These are phyloP conservation scores for Saprolegnia diclina DNA, from an alignment of 352 stramenopile species.

Conservation along the genomic window DNA sequence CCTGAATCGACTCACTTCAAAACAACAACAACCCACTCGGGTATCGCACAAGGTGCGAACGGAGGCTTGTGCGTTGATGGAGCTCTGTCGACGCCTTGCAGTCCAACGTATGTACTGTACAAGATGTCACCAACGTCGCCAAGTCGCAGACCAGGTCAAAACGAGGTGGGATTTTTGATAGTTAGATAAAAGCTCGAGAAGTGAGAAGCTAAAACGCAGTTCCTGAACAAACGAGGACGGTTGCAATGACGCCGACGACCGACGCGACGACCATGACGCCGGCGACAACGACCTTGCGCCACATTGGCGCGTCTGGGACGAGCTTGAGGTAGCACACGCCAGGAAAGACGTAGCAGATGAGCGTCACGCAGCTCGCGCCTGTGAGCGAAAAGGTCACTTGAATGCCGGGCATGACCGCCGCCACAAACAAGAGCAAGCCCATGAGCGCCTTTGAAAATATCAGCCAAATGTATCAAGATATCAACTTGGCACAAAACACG, in stretches of 20 bases:
- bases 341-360: constrained; percentile 70
- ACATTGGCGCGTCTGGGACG: constrained; percentile 21
- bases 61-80: too few relatives aligned
- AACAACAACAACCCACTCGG: too few relatives aligned
- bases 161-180: too few relatives aligned
- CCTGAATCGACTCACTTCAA: too few relatives aligned
- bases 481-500: constrained; percentile 37
- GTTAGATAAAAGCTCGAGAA: neutral
- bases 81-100: too few relatives aligned
- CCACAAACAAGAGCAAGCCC: constrained; percentile 42
- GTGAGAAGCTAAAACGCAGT: neutral
- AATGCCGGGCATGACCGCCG: constrained; percentile 50
- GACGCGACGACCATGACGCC: constrained; percentile 37
- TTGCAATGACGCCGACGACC: constrained; percentile 57
- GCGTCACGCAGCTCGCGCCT: constrained; percentile 58
- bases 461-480: constrained; percentile 1
- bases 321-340: constrained; percentile 52
- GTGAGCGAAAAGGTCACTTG: constrained; percentile 76
- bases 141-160: too few relatives aligned
- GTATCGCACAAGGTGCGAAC: too few relatives aligned
- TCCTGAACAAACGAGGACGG: constrained; percentile 28
- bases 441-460: constrained; percentile 31
- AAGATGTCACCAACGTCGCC: too few relatives aligned
- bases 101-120: too few relatives aligned
- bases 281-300: constrained; percentile 24